These are phyloP conservation scores for Stropharia rugosoannulata DNA, from an alignment of 768 basidiomycete genomes.

Conservation along the genomic window DNA sequence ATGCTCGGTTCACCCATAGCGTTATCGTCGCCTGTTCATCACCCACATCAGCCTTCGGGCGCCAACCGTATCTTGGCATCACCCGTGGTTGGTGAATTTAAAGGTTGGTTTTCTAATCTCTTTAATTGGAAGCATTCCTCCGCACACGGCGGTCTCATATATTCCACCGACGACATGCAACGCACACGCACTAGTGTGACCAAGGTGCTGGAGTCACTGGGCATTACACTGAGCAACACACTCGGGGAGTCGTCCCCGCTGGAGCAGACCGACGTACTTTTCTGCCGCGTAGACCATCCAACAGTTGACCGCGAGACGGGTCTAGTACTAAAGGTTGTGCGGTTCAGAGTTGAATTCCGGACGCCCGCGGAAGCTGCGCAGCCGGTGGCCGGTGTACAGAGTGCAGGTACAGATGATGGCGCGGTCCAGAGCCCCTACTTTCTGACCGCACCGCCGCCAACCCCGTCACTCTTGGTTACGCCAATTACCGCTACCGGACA, in stretches of 20 bases:
- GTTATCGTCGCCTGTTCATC: constrained; percentile 37
- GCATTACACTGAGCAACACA: constrained; percentile 48
- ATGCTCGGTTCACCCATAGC: constrained; percentile 49
- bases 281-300: constrained; percentile 55
- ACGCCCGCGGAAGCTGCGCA: constrained; percentile 7
- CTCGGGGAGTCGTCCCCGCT: constrained; percentile 13
- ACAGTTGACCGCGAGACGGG: constrained; percentile 36
- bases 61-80: constrained; percentile 46
- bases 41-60: constrained; percentile 27
- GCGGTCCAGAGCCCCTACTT: constrained; percentile 22
- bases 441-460: constrained; percentile 10
- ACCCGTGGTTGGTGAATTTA: constrained; percentile 81
- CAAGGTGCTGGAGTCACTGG: constrained; percentile 63
- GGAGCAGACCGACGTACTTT: constrained; percentile 27
- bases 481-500: constrained; percentile 13
- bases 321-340: constrained; percentile 66
- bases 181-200: constrained; percentile 66
- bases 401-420: neutral
- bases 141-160: constrained; percentile 39
- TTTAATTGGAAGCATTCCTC: constrained; percentile 84
- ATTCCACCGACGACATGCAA: constrained; percentile 53
- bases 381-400: neutral
- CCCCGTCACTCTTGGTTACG: constrained; percentile 14
- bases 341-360: constrained; percentile 82
- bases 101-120: constrained; percentile 93